Conservation (phyloP, 129 eudicot genomes). For the Arctium lappa region DNA sequence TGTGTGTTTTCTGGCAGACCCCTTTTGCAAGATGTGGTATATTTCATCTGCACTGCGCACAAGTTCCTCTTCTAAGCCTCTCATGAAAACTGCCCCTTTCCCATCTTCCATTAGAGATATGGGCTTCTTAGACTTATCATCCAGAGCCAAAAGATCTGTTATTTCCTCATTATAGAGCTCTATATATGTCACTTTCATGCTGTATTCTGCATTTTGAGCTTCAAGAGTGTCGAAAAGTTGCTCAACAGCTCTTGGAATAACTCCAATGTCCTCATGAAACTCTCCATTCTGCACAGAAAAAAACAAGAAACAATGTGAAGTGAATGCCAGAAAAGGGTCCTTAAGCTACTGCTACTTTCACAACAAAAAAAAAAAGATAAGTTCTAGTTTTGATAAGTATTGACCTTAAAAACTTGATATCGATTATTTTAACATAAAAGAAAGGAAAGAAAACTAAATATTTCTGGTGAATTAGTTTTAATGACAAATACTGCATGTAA, state of each 20-base stretch:
- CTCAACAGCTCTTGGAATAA: slow-evolving; percentile 58
- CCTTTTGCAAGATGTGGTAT: slow-evolving; percentile 45
- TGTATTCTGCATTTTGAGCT: slow-evolving; percentile 52
- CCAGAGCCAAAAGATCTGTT: slow-evolving; percentile 55
- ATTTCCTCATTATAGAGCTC: slow-evolving; percentile 69
- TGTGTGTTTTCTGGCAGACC: slow-evolving; percentile 51
- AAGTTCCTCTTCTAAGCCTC: slow-evolving; percentile 66
- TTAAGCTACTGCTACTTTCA: background rate
- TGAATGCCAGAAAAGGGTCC: background rate
- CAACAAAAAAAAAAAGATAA: too few relatives aligned
- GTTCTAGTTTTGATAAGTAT: background rate
- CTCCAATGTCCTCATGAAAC: slow-evolving; percentile 59
- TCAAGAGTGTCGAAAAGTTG: slow-evolving; percentile 50
- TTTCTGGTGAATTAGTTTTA: background rate
- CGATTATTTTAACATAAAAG: background rate
- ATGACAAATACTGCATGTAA: background rate
- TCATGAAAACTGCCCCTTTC: slow-evolving; percentile 58
- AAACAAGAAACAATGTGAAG: background rate
- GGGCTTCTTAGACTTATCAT: slow-evolving; percentile 43
- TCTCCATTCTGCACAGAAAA: slow-evolving; percentile 43
- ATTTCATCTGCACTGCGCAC: slow-evolving; percentile 59
- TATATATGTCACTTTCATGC: slow-evolving; percentile 51
- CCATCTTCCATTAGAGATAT: slow-evolving; percentile 62
- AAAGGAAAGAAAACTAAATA: background rate
- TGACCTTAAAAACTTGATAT: background rate